These are phyloP conservation scores for Scleroderma bovista DNA, from an alignment of 768 basidiomycete genomes.

Conservation along the genomic window DNA sequence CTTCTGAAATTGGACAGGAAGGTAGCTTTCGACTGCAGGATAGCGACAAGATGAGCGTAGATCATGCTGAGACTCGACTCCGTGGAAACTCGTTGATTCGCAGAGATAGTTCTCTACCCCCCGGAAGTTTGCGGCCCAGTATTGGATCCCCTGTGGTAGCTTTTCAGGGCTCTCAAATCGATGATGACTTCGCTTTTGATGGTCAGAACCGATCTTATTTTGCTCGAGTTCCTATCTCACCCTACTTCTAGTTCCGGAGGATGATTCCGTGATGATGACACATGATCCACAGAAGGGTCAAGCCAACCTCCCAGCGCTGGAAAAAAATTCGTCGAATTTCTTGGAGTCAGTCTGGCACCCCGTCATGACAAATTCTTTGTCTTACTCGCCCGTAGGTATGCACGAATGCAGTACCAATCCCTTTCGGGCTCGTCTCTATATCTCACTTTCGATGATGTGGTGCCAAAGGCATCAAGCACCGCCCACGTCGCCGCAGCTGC, in stretches of 20 bases:
- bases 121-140: slow-evolving; percentile 37
- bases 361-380: slow-evolving; percentile 1
- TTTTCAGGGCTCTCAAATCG: slow-evolving; percentile 36
- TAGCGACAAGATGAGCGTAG: slow-evolving; percentile 45
- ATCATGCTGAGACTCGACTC: slow-evolving; percentile 46
- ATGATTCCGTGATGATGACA: slow-evolving; percentile 29
- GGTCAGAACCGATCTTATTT: slow-evolving; percentile 33
- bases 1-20: slow-evolving; percentile 39
- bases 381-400: slow-evolving; percentile 47
- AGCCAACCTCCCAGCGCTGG: slow-evolving; percentile 51
- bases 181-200: slow-evolving; percentile 64
- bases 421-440: slow-evolving; percentile 41
- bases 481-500: slow-evolving; percentile 75
- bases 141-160: slow-evolving; percentile 47
- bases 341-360: slow-evolving; percentile 50
- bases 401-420: slow-evolving; percentile 66
- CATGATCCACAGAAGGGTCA: slow-evolving; percentile 47
- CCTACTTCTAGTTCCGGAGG: slow-evolving; percentile 19
- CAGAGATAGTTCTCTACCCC: slow-evolving; percentile 50
- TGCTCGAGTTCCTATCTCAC: slow-evolving; percentile 8
- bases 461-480: slow-evolving; percentile 60
- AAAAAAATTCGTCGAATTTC: slow-evolving; percentile 76
- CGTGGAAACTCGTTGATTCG: slow-evolving; percentile 52
- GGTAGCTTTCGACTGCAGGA: slow-evolving; percentile 29
- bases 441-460: slow-evolving; percentile 61